Conservation (phyloP, 352 stramenopile genomes). For the Thalassiosira hispida region DNA sequence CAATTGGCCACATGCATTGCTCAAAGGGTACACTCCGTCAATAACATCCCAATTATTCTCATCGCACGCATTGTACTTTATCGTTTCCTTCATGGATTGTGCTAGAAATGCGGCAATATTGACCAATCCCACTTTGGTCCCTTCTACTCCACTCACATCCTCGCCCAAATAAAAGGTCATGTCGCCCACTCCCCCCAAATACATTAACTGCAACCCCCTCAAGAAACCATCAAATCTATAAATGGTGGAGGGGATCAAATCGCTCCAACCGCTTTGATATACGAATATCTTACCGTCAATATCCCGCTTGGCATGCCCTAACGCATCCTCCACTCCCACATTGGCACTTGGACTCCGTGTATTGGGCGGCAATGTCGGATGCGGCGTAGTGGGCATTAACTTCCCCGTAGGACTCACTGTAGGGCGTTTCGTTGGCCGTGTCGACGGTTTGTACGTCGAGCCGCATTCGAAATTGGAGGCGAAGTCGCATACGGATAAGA, state of each 20-base stretch:
- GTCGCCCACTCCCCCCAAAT: conserved; percentile 30
- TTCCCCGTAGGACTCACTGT: conserved; percentile 12
- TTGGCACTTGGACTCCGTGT: conserved; percentile 10
- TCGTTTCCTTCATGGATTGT: conserved; percentile 73
- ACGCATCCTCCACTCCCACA: conserved; percentile 26
- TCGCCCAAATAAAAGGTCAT: conserved; percentile 40
- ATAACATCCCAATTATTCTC: conserved; percentile 51
- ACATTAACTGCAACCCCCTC: conserved; percentile 19
- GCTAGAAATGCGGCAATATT: conserved; percentile 51
- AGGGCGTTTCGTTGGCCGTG: background rate
- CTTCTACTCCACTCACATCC: conserved; percentile 21
- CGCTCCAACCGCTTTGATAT: conserved; percentile 2
- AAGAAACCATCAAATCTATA: conserved; percentile 31
- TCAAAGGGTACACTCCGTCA: conserved; percentile 45
- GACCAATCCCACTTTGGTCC: conserved; percentile 22
- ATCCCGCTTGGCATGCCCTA: conserved; percentile 18
- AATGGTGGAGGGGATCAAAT: background rate
- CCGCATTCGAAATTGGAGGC: conserved; percentile 8
- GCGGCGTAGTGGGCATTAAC: conserved; percentile 13
- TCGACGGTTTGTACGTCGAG: conserved; percentile 14
- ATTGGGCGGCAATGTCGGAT: conserved; percentile 14
- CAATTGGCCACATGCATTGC: conserved; percentile 64
- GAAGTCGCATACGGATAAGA: conserved; percentile 21
- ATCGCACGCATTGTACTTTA: conserved; percentile 59
- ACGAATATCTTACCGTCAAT: conserved; percentile 32